A percentile compares a stretch with the other conserved stretches of the same genome.
These are phyloP conservation scores for Chaetomiaceae sp. DNA, from an alignment of 2,329 filamentous ascomycete species.

Conservation along the genomic window DNA sequence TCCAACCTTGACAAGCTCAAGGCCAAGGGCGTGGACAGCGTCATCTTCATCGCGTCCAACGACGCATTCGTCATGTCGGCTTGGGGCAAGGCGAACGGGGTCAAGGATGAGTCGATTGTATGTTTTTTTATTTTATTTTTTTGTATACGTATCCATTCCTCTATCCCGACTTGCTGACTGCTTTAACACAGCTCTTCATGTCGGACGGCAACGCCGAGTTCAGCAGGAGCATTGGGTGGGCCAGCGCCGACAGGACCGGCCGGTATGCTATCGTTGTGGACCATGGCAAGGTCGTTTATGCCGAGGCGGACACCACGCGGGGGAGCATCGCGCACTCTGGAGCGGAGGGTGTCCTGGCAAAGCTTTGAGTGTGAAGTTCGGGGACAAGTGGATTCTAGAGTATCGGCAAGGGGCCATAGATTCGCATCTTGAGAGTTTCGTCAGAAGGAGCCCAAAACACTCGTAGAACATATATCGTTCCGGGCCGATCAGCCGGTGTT, in stretches of 20 bases:
- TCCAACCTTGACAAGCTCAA: slow-evolving; percentile 65
- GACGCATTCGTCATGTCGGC: slow-evolving; percentile 84
- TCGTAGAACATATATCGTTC: background rate
- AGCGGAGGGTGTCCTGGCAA: slow-evolving; percentile 50
- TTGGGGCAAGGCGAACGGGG: slow-evolving; percentile 82
- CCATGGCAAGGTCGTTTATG: slow-evolving; percentile 78
- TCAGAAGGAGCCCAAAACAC: background rate
- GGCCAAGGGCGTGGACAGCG: slow-evolving; percentile 75
- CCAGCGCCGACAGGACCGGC: slow-evolving; percentile 66
- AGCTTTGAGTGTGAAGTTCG: slow-evolving; percentile 39
- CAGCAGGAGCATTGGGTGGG: slow-evolving; percentile 75
- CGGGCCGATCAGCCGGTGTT: background rate
- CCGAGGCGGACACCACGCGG: slow-evolving; percentile 62
- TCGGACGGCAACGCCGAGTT: slow-evolving; percentile 66
- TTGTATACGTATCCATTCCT: background rate
- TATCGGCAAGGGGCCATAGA: slow-evolving; percentile 7
- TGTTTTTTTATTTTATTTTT: slow-evolving; percentile 25
- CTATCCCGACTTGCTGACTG: background rate
- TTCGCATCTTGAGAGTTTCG: slow-evolving; percentile 6
- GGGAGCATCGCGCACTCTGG: slow-evolving; percentile 46
- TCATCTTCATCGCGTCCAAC: slow-evolving; percentile 79
- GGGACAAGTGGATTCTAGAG: background rate
- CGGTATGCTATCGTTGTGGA: slow-evolving; percentile 79
- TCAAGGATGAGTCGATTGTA: slow-evolving; percentile 63
- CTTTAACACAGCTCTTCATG: slow-evolving; percentile 59